Evolutionary conservation across 176 grass and related monocot species (phyloP).

Genomic region (Melocanna baccifera): DNA sequence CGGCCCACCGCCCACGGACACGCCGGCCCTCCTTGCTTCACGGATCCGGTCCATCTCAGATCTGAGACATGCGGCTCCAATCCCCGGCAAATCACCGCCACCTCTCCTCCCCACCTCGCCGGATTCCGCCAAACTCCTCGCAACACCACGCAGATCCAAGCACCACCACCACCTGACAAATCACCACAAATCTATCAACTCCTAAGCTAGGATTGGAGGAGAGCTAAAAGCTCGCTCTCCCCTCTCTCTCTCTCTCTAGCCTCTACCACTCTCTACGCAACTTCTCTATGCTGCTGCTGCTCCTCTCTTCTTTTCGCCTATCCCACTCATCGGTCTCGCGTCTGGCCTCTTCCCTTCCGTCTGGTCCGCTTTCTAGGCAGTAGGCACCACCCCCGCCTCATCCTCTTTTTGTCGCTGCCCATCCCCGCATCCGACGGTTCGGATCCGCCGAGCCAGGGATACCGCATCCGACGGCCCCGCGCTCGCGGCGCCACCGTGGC

Average conservation of each 20-base stretch:
- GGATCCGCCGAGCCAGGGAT: slow-evolving; percentile 33
- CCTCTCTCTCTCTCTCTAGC: not conserved
- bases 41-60: slow-evolving; percentile 80
- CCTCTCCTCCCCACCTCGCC: not conserved
- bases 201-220: not conserved
- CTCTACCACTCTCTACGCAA: not conserved
- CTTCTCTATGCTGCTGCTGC: slow-evolving; percentile 12
- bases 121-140: slow-evolving; percentile 22
- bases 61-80: slow-evolving; percentile 51
- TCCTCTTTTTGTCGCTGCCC: slow-evolving; percentile 73
- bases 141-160: slow-evolving; percentile 23
- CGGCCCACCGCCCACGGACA: slow-evolving; percentile 47
- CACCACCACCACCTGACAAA: not conserved
- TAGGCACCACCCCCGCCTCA: slow-evolving; percentile 50
- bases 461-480: slow-evolving; percentile 40
- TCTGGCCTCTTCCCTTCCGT: slow-evolving; percentile 28
- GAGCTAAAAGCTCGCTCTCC: slow-evolving; percentile 19
- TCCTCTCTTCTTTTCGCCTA: not conserved
- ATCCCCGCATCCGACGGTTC: slow-evolving; percentile 40
- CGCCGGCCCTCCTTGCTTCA: slow-evolving; percentile 47
- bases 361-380: slow-evolving; percentile 55
- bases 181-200: not conserved
- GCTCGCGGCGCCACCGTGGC: slow-evolving; percentile 37
- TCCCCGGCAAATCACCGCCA: slow-evolving; percentile 38
- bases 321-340: not conserved